phyloP scores from a whole-genome alignment of 495 filamentous ascomycete genomes.

The Aspergillus baeticus region DNA sequence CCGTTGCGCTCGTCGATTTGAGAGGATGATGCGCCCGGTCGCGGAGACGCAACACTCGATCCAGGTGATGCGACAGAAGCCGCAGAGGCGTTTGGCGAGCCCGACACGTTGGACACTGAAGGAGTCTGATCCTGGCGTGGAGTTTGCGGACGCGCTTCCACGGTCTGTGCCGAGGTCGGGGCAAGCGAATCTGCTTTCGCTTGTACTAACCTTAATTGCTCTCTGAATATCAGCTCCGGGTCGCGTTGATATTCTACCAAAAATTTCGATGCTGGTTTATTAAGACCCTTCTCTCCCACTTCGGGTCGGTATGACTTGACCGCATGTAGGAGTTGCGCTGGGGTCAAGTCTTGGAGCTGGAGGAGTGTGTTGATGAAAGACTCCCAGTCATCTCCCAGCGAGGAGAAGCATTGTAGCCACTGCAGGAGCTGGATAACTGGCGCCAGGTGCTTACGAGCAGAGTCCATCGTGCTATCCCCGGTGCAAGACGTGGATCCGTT shows the following conservation, averaged over 20 bases:
- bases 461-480: constrained; percentile 81
- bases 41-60: constrained; percentile 25
- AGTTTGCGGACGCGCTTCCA: constrained; percentile 42
- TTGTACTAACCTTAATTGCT: constrained; percentile 36
- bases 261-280: constrained; percentile 83
- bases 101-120: constrained; percentile 27
- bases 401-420: constrained; percentile 98
- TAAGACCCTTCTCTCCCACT: constrained; percentile 89
- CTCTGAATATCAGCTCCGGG: constrained; percentile 35
- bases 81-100: constrained; percentile 20
- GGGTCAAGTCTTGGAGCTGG: constrained; percentile 79
- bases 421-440: constrained; percentile 94
- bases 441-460: constrained; percentile 77
- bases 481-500: constrained; percentile 82
- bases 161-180: constrained; percentile 16
- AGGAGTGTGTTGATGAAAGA: constrained; percentile 83
- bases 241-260: constrained; percentile 79
- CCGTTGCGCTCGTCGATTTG: constrained; percentile 36
- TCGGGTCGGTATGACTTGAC: constrained; percentile 91
- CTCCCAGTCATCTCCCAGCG: constrained; percentile 87
- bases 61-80: constrained; percentile 24
- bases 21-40: constrained; percentile 12
- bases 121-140: constrained; percentile 42
- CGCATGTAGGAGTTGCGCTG: constrained; percentile 88
- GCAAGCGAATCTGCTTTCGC: constrained; percentile 27